Evolutionary conservation across 2,329 filamentous ascomycete genomes (phyloP).

Genomic region (Colletotrichum lupini): DNA sequence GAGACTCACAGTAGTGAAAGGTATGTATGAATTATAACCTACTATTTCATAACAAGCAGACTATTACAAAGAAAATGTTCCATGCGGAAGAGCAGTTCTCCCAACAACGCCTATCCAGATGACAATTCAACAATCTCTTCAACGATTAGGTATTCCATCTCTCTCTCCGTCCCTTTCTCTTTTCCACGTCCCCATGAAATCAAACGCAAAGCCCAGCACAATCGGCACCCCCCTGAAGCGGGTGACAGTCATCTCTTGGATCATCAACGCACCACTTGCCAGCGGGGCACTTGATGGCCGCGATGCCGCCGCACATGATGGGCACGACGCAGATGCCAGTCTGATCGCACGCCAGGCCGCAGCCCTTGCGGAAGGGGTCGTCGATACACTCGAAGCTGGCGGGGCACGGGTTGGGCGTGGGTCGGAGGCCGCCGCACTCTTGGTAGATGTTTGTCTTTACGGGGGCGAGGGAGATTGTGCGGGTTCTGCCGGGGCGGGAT

Average conservation of each 20-base stretch:
- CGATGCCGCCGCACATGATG: slow-evolving; percentile 41
- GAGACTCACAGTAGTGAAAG: neutral
- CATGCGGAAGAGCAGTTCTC: neutral
- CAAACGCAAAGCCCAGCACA: slow-evolving; percentile 47
- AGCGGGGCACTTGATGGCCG: slow-evolving; percentile 40
- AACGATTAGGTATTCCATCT: neutral
- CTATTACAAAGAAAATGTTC: neutral
- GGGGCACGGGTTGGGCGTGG: slow-evolving; percentile 41
- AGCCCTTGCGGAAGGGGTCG: slow-evolving; percentile 45
- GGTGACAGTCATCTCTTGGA: slow-evolving; percentile 43
- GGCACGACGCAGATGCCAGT: slow-evolving; percentile 46
- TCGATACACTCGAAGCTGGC: slow-evolving; percentile 43
- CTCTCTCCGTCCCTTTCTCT: neutral
- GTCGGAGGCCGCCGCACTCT: slow-evolving; percentile 45
- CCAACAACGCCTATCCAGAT: neutral
- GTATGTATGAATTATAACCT: neutral
- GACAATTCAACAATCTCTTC: neutral
- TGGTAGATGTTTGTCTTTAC: slow-evolving; percentile 38
- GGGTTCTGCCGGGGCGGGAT: neutral
- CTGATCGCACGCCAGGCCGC: slow-evolving; percentile 49
- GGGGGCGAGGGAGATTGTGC: neutral
- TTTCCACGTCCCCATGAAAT: neutral
- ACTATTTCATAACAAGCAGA: neutral
- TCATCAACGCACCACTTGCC: slow-evolving; percentile 44
- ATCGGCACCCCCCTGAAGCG: slow-evolving; percentile 42